Evolutionary conservation across 163 green algal genomes (phyloP).

Genomic region (Chlorella variabilis): DNA sequence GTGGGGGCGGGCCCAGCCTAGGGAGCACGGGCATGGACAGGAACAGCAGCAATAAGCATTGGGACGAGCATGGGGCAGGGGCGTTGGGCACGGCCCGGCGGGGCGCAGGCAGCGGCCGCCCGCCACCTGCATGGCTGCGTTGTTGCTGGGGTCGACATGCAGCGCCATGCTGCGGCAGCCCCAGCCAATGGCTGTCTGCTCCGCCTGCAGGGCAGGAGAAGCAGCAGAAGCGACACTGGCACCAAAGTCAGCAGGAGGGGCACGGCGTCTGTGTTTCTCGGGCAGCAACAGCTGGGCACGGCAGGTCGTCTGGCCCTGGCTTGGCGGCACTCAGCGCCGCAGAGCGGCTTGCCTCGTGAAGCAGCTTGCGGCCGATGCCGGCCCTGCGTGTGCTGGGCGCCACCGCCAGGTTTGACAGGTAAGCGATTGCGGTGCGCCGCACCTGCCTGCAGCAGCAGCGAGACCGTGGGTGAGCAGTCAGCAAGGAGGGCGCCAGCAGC

Average conservation of each 20-base stretch:
- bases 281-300: too few species aligned
- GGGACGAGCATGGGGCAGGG: too few species aligned
- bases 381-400: slow-evolving; percentile 21
- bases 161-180: slow-evolving; percentile 49
- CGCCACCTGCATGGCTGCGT: slow-evolving; percentile 21
- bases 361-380: slow-evolving; percentile 35
- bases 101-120: too few species aligned
- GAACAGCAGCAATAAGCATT: too few species aligned
- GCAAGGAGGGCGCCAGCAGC: not conserved
- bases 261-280: too few species aligned
- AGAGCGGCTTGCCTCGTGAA: slow-evolving; percentile 23
- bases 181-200: slow-evolving; percentile 38
- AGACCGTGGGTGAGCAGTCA: too few species aligned
- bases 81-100: too few species aligned
- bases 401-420: slow-evolving; percentile 56
- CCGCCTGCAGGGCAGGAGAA: slow-evolving; percentile 24
- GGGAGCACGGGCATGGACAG: too few species aligned
- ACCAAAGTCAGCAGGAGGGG: too few species aligned
- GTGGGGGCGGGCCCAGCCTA: too few species aligned
- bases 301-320: too few species aligned
- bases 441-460: slow-evolving; percentile 19
- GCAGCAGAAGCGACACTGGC: too few species aligned
- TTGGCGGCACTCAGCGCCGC: not conserved
- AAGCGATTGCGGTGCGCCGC: slow-evolving; percentile 34
- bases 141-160: slow-evolving; percentile 53